phyloP scores from a whole-genome alignment of 2,329 filamentous ascomycete species.

The Podosphaera xanthii region DNA sequence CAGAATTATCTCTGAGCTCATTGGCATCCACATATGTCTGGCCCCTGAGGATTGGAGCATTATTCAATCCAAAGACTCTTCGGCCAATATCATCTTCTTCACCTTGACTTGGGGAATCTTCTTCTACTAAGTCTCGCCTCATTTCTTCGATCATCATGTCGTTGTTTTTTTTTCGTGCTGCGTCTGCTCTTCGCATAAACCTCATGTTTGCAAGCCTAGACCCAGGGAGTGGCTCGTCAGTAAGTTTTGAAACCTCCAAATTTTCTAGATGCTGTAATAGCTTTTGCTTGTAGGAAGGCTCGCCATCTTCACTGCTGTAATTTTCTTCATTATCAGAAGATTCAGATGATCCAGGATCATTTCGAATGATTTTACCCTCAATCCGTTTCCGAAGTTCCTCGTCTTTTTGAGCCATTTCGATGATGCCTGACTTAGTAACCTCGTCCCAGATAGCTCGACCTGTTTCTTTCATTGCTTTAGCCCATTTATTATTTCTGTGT shows the following conservation, averaged over 20 bases:
- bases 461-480: conserved; percentile 41
- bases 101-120: conserved; percentile 32
- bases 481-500: conserved; percentile 50
- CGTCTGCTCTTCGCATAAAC: conserved; percentile 85
- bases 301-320: conserved; percentile 24
- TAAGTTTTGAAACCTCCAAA: conserved; percentile 21
- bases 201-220: conserved; percentile 63
- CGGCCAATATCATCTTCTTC: conserved; percentile 41
- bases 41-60: conserved; percentile 9
- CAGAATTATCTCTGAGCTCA: conserved; percentile 19
- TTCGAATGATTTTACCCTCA: conserved; percentile 32
- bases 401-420: conserved; percentile 40
- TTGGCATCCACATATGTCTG: conserved; percentile 39
- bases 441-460: conserved; percentile 47
- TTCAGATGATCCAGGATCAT: conserved; percentile 25
- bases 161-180: conserved; percentile 53
- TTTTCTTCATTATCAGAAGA: conserved; percentile 32
- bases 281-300: conserved; percentile 24
- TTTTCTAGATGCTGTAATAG: conserved; percentile 26
- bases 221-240: conserved; percentile 27
- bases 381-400: conserved; percentile 44
- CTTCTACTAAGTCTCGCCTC: conserved; percentile 41
- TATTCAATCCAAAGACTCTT: conserved; percentile 38
- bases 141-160: conserved; percentile 52
- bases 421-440: conserved; percentile 38